Evolutionary conservation across 1,139 yeast species (phyloP).

Genomic region (Scheffersomyces titani): DNA sequence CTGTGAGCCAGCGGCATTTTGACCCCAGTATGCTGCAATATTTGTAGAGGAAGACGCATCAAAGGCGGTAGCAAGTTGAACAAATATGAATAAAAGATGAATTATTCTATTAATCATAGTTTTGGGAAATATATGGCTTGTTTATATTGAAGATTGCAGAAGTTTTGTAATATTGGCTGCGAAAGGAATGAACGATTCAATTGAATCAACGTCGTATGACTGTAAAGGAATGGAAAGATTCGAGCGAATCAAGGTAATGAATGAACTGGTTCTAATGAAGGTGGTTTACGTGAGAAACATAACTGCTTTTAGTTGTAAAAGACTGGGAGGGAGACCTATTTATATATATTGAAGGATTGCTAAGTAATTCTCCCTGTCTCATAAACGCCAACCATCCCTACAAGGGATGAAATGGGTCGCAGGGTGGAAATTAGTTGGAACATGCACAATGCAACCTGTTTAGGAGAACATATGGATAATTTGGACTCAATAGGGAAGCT

Average conservation of each 20-base stretch:
- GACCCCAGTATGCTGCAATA: constrained; percentile 23
- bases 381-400: not conserved
- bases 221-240: not conserved
- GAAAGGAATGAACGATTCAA: not conserved
- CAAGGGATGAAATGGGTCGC: not conserved
- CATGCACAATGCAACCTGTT: not conserved
- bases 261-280: not conserved
- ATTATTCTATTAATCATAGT: not conserved
- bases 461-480: not conserved
- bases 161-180: not conserved
- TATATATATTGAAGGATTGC: not conserved
- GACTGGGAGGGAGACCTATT: not conserved
- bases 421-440: not conserved
- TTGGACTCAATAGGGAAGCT: not conserved
- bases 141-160: not conserved
- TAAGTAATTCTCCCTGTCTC: not conserved
- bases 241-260: not conserved
- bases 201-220: not conserved
- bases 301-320: not conserved
- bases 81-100: not conserved
- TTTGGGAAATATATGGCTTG: not conserved
- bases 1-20: constrained; percentile 16
- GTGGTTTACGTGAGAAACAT: not conserved
- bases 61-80: not conserved
- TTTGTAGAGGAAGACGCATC: constrained; percentile 2